phyloP scores from a whole-genome alignment of 1,284 basidiomycete species.

The Melampsora larici-populina region DNA sequence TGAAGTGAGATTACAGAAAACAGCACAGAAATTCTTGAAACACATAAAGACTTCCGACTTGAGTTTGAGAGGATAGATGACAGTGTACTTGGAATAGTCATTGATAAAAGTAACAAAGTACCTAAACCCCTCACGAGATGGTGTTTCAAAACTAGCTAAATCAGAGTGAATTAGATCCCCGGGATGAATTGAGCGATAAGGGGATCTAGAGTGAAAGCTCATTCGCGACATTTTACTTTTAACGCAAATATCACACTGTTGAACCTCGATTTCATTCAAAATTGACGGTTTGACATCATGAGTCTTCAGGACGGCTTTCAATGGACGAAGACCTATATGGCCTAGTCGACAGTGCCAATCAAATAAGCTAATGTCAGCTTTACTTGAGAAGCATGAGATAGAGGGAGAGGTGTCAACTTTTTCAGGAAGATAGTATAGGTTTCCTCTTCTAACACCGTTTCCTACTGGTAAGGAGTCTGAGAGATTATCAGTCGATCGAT shows the following conservation, averaged over 20 bases:
- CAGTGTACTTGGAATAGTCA: conserved; percentile 15
- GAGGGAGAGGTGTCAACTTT: neutral
- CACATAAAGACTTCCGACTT: conserved; percentile 6
- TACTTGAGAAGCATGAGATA: neutral
- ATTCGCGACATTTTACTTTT: neutral
- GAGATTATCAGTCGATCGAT: neutral
- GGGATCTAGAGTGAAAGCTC: neutral
- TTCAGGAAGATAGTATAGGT: conserved; percentile 9
- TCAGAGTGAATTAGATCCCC: neutral
- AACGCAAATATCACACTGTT: conserved; percentile 10
- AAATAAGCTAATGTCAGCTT: neutral
- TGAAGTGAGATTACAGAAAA: conserved; percentile 49
- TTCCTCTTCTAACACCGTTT: neutral
- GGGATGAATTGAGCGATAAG: neutral
- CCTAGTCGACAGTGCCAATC: neutral
- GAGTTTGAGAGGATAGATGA: conserved; percentile 7
- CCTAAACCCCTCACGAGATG: neutral
- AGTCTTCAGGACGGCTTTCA: neutral
- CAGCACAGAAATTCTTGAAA: conserved; percentile 53
- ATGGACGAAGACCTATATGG: neutral
- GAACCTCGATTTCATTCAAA: conserved; percentile 1
- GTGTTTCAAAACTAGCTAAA: neutral
- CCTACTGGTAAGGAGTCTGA: neutral
- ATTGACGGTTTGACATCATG: neutral
- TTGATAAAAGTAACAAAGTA: neutral